Evolutionary conservation across 2,329 filamentous ascomycete species (phyloP).

Genomic region (Nannizziopsis barbatae): DNA sequence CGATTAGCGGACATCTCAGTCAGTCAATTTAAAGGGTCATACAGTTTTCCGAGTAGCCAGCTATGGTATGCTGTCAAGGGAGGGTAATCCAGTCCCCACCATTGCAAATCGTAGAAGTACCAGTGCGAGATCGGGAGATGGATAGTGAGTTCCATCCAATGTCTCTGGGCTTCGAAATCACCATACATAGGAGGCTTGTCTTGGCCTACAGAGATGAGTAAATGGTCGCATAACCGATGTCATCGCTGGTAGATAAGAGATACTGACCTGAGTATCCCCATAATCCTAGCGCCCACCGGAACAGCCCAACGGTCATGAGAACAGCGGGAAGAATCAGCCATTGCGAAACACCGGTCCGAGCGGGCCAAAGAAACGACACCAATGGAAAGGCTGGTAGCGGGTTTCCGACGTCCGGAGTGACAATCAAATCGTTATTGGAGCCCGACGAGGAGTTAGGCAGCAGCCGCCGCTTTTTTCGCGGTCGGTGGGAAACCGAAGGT

Average conservation of each 20-base stretch:
- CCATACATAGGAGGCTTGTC: slow-evolving; percentile 80
- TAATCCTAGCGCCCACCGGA: slow-evolving; percentile 81
- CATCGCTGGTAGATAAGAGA: neutral
- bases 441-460: slow-evolving; percentile 23
- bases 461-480: slow-evolving; percentile 37
- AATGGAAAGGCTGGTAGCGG: slow-evolving; percentile 69
- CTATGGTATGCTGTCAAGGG: slow-evolving; percentile 97
- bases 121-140: slow-evolving; percentile 84
- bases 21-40: slow-evolving; percentile 20
- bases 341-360: slow-evolving; percentile 69
- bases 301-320: slow-evolving; percentile 80
- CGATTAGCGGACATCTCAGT: neutral
- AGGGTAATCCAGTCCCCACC: slow-evolving; percentile 97
- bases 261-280: slow-evolving; percentile 84
- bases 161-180: slow-evolving; percentile 93
- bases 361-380: slow-evolving; percentile 88
- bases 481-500: slow-evolving; percentile 28
- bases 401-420: slow-evolving; percentile 36
- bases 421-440: slow-evolving; percentile 33
- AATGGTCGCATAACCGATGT: neutral
- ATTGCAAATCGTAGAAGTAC: slow-evolving; percentile 95
- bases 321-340: slow-evolving; percentile 85
- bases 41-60: slow-evolving; percentile 82
- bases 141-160: slow-evolving; percentile 97
- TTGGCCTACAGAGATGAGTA: slow-evolving; percentile 46